Evolutionary conservation across 257 asterid species (phyloP), one percentile per base, ranked within the genome.

Genomic region (Lycium ferocissimum): DNA sequence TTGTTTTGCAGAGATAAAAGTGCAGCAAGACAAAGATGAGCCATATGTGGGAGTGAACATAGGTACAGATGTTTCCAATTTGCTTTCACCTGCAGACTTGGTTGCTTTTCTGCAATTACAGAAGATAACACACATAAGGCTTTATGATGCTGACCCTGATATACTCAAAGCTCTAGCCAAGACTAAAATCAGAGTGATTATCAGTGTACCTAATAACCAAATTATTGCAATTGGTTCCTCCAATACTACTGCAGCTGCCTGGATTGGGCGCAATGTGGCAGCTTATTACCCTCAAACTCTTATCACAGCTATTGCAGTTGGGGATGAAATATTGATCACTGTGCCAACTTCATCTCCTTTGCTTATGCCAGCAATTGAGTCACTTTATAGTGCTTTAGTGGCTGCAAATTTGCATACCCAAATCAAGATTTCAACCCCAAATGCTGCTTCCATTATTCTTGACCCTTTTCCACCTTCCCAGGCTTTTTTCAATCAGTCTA

Each of bases 381-480:
- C 99, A 0, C 97, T 95, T 63, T 94, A 95, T 83, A 85, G 92
- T 78, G 99, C 98, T 10, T 90, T 97, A 38, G 98, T 95, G 20
- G 97, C 99, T 62, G 90, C 98, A 4, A 94, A 95, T 90, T 88
- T 95, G 86, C 99, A 97, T 63, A 87, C 91, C n/a, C 91, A 85
- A 58, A 92, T 97, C 91, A 94, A 94, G 89, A 88, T 97, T 89
- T 97, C 99, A 9, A 92, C 99, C 12, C 99, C 99, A 3, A 82
- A 70, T 84, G 86, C 98, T 1, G 98, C 98, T 65, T 93, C 98
- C 0, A 79, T 97, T 15, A 90, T 97, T 76, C 92, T 95, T 40
- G 98, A 97, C 86, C 95, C 96, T 0, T 97, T 97, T 69, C 99
- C 99, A 12, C 99, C 99, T 84, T 97, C 99, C 2, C 99, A 95